phyloP scores from a whole-genome alignment of 805 yeast genomes.

The Henningerozyma blattae region DNA sequence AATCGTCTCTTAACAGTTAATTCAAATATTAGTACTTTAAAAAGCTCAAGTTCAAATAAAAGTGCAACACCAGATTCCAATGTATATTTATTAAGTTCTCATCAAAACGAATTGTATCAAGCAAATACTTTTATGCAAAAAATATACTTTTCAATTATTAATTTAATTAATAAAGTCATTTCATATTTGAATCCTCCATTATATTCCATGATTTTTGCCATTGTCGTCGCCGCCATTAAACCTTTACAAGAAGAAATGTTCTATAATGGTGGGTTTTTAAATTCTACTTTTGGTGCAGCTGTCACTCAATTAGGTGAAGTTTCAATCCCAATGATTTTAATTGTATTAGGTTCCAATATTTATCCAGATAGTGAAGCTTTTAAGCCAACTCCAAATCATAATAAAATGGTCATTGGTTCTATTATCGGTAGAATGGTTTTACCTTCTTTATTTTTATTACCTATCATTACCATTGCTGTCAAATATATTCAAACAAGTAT shows the following conservation, averaged over 20 bases:
- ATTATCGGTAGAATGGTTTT: constrained; percentile 66
- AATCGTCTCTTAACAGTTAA: no score
- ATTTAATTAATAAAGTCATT: background rate
- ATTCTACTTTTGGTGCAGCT: constrained; percentile 52
- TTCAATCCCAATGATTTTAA: constrained; percentile 64
- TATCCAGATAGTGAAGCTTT: constrained; percentile 58
- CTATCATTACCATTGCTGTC: constrained; percentile 51
- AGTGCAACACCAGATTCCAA: no score
- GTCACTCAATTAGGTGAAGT: constrained; percentile 58
- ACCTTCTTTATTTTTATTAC: constrained; percentile 57
- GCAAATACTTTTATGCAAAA: background rate
- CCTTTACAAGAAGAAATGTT: constrained; percentile 46
- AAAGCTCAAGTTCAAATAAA: background rate
- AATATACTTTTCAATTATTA: background rate
- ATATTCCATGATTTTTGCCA: constrained; percentile 61
- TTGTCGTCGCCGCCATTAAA: constrained; percentile 60
- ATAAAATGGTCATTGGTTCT: constrained; percentile 52
- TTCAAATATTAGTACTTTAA: no score
- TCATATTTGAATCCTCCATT: constrained; percentile 70
- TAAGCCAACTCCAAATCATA: constrained; percentile 49
- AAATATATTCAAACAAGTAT: constrained; percentile 54
- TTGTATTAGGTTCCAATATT: constrained; percentile 69
- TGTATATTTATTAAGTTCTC: no score
- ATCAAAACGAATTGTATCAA: no score
- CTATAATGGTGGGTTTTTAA: constrained; percentile 45